Evolutionary conservation across 2,329 filamentous ascomycete genomes (phyloP), one percentile per base, ranked within the genome.

Genomic region (Fusarium agapanthi): DNA sequence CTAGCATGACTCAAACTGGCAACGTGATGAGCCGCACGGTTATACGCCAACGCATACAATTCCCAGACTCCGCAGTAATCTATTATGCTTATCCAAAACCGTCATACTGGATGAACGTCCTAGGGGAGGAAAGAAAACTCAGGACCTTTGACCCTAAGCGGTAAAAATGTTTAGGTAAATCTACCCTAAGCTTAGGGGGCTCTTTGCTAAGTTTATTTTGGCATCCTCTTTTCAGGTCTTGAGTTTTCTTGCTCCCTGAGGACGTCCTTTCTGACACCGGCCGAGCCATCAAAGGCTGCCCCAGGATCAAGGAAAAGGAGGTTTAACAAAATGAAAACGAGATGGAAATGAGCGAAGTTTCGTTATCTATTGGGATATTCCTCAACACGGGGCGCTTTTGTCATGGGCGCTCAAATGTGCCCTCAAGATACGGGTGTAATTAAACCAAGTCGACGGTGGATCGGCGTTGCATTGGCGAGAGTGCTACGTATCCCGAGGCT

Each of bases 391-490:
- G 47, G 24, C 28, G 20, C 10, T 14, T 60, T 18, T 32, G 30
- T 65, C 26, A 40, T 54, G 55, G 47, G 65, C 65, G 63, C 65
- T 62, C 35, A 48, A 48, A 43, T 67, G 41, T 67, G 65, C 63
- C 54, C 55, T 67, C 40, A 37, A 24, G 30, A 54, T 43, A 18
- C 38, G 20, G 37, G 35, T 38, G 26, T 48, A 60, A 62, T 61
- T 44, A 26, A 34, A 48, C 18, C n/a, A 38, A 18, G 13, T 13
- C 12, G 30, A 18, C 38, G 18, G 65, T 67, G 65, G 65, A 41
- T 38, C 37, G 38, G 16, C 20, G 63, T 67, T 53, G 43, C 65
- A 62, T 68, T 40, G 22, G 26, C 44, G 30, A 55, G 2, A 26
- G 34, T n/a, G 34, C 50, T 35, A n/a, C n/a, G n/a, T n/a, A n/a